phyloP scores from a whole-genome alignment of 805 yeast species.

The Starmera quercuum region DNA sequence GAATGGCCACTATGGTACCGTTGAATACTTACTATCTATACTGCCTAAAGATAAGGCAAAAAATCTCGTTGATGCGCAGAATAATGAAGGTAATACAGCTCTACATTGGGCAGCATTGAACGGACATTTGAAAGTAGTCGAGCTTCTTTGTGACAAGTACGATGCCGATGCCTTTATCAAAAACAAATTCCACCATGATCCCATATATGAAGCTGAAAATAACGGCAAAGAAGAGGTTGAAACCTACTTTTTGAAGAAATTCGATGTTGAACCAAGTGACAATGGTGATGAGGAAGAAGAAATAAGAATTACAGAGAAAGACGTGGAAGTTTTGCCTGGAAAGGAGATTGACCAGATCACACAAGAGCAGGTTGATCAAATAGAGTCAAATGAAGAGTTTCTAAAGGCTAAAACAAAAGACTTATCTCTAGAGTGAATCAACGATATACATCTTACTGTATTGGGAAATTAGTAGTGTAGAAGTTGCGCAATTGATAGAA shows the following conservation, averaged over 20 bases:
- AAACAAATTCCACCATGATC: conserved; percentile 73
- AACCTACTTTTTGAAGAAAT: conserved; percentile 66
- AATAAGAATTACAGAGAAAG: conserved; percentile 17
- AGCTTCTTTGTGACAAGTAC: conserved; percentile 62
- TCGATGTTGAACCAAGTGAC: conserved; percentile 56
- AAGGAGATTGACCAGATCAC: conserved; percentile 42
- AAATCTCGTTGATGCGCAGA: conserved; percentile 41
- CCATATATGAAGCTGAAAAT: conserved; percentile 83
- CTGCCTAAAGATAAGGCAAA: conserved; percentile 37
- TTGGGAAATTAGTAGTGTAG: too few species aligned
- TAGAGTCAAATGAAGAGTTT: conserved; percentile 25
- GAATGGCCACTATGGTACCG: conserved; percentile 75
- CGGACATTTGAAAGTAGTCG: conserved; percentile 70
- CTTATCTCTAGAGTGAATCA: conserved; percentile 8
- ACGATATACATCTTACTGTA: too few species aligned
- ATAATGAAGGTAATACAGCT: conserved; percentile 87
- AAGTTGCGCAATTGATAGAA: too few species aligned
- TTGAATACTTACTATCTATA: conserved; percentile 48
- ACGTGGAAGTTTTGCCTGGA: conserved; percentile 38
- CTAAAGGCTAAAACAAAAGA: conserved; percentile 23
- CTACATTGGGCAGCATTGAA: conserved; percentile 94
- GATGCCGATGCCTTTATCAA: conserved; percentile 76
- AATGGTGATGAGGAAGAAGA: conserved; percentile 35
- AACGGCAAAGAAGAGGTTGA: conserved; percentile 71
- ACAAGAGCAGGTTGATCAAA: conserved; percentile 35